A percentile compares a stretch with the other conserved stretches of the same genome.
Evolutionary conservation across 78 protist genomes (phyloP).

Genomic region (Dictyostelium purpureum): DNA sequence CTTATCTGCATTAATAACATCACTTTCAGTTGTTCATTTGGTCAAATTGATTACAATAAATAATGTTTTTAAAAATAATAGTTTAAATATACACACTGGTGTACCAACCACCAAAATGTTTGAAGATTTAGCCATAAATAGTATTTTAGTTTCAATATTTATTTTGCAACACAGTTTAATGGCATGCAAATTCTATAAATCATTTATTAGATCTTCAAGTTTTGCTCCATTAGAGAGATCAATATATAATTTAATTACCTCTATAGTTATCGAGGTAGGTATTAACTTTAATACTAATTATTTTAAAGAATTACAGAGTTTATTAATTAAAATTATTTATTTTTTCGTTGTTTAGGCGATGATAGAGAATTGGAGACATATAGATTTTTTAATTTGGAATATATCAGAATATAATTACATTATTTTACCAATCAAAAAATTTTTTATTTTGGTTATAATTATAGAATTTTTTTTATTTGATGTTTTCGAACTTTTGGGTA

Average conservation of each 20-base stretch:
- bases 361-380: background rate
- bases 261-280: background rate
- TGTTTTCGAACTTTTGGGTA: constrained; percentile 16
- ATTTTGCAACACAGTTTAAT: constrained; percentile 13
- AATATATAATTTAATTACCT: background rate
- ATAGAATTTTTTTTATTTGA: background rate
- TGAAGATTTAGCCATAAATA: background rate
- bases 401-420: background rate
- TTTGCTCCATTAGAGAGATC: background rate
- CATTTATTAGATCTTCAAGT: background rate
- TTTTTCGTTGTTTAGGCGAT: background rate
- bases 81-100: background rate
- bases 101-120: background rate
- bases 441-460: background rate
- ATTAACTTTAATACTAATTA: background rate
- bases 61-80: background rate
- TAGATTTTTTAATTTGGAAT: background rate
- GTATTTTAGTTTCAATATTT: background rate
- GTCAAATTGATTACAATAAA: too few relatives aligned
- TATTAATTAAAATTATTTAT: too few relatives aligned
- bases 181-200: background rate
- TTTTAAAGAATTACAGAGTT: background rate
- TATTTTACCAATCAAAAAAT: background rate
- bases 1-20: too few relatives aligned
- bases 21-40: too few relatives aligned